Evolutionary conservation across 108 stramenopile species (phyloP), one percentile per base, ranked within the genome.

Genomic region (Nitzschia sp.): DNA sequence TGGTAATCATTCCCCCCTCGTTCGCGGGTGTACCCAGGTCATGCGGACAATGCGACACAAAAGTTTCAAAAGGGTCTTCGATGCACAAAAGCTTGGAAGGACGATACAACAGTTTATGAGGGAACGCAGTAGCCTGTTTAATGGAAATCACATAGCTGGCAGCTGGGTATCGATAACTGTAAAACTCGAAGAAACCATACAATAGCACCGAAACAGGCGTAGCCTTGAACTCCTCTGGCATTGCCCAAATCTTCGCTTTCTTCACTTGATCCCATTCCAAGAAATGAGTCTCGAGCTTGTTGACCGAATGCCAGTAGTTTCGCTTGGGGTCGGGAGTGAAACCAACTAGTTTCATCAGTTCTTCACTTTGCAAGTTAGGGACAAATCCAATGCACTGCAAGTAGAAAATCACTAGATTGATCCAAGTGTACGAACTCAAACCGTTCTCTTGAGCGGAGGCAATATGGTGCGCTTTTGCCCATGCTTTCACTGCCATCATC

Each of bases 41-140:
- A 51, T 94, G 93, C 0, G 87, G 90, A 54, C 78, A 79, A 53
- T 88, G 85, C 17, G 85, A 85, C 41, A 83, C 76, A 61, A 71
- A 86, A 3, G 93, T 91, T 69, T 94, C 93, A 68, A 94, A 94
- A 12, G 90, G 90, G 75, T 94, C 93, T 67, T 94, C 93, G n/a
- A 94, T 77, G 51, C 78, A 58, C 38, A 86, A 80, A 42, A 63
- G 73, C 14, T 58, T 66, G 2, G 67, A 53, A 43, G 81, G 72
- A 12, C 44, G 59, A 40, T 89, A 83, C 2, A 65, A 64, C 15
- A 89, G 75, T 59, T 88, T 88, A 15, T 77, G 81, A 24, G 86
- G 29, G 12, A 58, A 54, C 10, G 65, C 57, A 12, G 22, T 51
- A 26, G 83, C 85, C 41, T 71, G 67, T 34, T 86, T 84, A 50